These are phyloP conservation scores for Colletotrichum trifolii DNA, from an alignment of 2,329 filamentous ascomycete genomes.

Conservation along the genomic window DNA sequence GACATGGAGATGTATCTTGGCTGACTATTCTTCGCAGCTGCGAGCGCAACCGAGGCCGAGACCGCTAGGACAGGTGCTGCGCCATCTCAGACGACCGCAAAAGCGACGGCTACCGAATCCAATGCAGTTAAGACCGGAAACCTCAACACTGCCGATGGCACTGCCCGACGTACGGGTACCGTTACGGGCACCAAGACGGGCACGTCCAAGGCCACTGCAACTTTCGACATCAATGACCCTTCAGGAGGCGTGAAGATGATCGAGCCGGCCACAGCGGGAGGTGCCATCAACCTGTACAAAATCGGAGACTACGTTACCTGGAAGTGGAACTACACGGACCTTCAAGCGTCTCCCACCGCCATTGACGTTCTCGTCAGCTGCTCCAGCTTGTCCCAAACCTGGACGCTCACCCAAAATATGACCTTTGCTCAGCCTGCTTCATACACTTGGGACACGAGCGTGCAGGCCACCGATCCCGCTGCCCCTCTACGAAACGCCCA, in stretches of 20 bases:
- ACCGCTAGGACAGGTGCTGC: constrained; percentile 35
- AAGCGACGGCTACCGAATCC: constrained; percentile 39
- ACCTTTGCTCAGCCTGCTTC: constrained; percentile 62
- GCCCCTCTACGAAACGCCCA: constrained; percentile 62
- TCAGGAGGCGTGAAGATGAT: constrained; percentile 7
- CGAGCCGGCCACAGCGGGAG: constrained; percentile 55
- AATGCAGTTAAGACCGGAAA: constrained; percentile 47
- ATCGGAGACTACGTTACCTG: constrained; percentile 70
- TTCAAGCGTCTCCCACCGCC: constrained; percentile 68
- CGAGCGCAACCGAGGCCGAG: constrained; percentile 22
- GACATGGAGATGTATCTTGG: neutral
- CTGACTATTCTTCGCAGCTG: constrained; percentile 18
- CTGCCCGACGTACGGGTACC: constrained; percentile 38
- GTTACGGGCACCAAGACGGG: constrained; percentile 42
- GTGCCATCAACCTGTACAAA: constrained; percentile 65
- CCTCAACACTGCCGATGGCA: constrained; percentile 52
- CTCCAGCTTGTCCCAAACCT: constrained; percentile 62
- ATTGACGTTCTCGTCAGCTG: constrained; percentile 70
- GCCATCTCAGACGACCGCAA: constrained; percentile 35
- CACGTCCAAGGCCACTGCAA: constrained; percentile 48
- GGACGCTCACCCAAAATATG: constrained; percentile 73
- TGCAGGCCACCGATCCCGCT: constrained; percentile 57
- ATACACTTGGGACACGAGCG: constrained; percentile 67
- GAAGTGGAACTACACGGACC: constrained; percentile 73
- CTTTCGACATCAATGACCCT: no score